Evolutionary conservation across 768 basidiomycete genomes (phyloP), one percentile per base, ranked within the genome.

Genomic region (Boletus vermiculosoides): DNA sequence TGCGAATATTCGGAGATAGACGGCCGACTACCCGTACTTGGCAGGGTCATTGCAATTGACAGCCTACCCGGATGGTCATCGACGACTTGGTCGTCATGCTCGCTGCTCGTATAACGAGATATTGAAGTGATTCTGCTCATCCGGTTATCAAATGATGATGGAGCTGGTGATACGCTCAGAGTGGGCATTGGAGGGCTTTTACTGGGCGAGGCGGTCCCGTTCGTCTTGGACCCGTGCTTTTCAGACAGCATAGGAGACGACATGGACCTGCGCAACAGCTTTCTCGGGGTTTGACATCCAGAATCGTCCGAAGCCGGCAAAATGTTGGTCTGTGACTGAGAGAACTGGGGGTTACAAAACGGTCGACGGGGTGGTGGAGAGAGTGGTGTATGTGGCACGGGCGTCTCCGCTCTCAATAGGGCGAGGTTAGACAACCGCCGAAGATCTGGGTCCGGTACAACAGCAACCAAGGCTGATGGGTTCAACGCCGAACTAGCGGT

Each of bases 1-100:
- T 84, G 83, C 11, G 87, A 85, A 67, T 87, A 86, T 52, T 84
- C 82, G 13, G 87, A 88, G 30, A 85, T 60, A 20, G 88, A 87
- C 4, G 76, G 81, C 40, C 85, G 78, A 18, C 65, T 63, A 13
- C 69, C 67, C 18, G 62, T 59, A 71, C 78, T 61, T 67, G 70
- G 66, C 4, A 80, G 69, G 23, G 85, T 85, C 45, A 83, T 60
- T 20, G 81, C 76, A 57, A 84, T 70, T 2, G 85, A 86, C 31
- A 74, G 73, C 51, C 83, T 66, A 15, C 66, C 74, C 2, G 58
- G 67, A 30, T 60, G 65, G 37, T 70, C 63, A 53, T 72, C 55
- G 3, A 31, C 49, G n/a, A 53, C 64, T 25, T 69, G 69, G 31
- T 76, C 77, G 3, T 70, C 71, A 41, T 74, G 75, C 37, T 82